Evolutionary conservation across 345 rosid species (phyloP).

Genomic region (Aethionema arabicum): DNA sequence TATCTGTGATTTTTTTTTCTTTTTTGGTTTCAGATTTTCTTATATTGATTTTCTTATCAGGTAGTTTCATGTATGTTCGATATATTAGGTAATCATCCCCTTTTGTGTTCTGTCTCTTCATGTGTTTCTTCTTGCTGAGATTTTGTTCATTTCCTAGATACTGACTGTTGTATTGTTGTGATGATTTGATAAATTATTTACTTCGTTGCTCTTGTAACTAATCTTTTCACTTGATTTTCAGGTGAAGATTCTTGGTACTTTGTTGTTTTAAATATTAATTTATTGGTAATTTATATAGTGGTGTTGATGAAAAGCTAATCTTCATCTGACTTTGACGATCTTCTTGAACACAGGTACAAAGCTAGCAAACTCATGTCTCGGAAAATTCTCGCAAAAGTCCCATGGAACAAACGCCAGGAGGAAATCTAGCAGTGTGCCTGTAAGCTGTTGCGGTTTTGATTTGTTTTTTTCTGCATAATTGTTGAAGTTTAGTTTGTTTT

Average conservation of each 20-base stretch:
- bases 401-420: slow-evolving; percentile 50
- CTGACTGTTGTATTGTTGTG: slow-evolving; percentile 14
- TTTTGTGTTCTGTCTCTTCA: background rate
- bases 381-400: slow-evolving; percentile 56
- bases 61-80: slow-evolving; percentile 72
- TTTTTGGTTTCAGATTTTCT: background rate
- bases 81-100: slow-evolving; percentile 78
- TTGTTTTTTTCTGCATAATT: no score
- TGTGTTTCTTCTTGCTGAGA: slow-evolving; percentile 12
- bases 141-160: background rate
- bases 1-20: slow-evolving; percentile 19
- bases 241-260: slow-evolving; percentile 70
- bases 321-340: slow-evolving; percentile 9
- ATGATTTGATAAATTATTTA: slow-evolving; percentile 10
- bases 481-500: no score
- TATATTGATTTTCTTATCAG: slow-evolving; percentile 49
- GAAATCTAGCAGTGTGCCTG: slow-evolving; percentile 73
- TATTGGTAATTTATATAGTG: no score
- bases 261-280: no score
- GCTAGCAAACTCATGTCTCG: slow-evolving; percentile 59
- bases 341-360: slow-evolving; percentile 57
- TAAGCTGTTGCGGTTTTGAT: no score
- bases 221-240: slow-evolving; percentile 34
- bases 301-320: slow-evolving; percentile 60
- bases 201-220: slow-evolving; percentile 14